Evolutionary conservation across 2,329 filamentous ascomycete species (phyloP).

Genomic region (Leptodontidium sp.): DNA sequence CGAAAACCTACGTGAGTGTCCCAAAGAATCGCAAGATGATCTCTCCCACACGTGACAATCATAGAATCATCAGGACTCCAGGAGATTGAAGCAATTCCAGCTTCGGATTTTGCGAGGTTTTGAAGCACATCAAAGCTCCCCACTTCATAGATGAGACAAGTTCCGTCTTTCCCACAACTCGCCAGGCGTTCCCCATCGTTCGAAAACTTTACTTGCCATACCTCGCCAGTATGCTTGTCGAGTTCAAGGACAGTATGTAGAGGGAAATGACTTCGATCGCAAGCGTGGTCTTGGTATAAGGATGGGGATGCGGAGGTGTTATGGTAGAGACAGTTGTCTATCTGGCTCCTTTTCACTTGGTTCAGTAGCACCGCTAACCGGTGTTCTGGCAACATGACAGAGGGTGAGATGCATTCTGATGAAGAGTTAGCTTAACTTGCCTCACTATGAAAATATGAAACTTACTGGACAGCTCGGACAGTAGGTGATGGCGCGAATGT

Average conservation of each 20-base stretch:
- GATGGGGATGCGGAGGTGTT: conserved; percentile 82
- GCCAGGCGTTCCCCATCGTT: conserved; percentile 85
- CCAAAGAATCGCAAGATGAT: conserved; percentile 79
- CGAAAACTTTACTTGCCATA: conserved; percentile 93
- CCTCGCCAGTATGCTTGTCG: conserved; percentile 77
- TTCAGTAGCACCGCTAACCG: conserved; percentile 82
- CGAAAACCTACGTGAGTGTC: conserved; percentile 65
- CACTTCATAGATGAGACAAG: conserved; percentile 85
- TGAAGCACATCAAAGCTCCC: conserved; percentile 71
- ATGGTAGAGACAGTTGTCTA: conserved; percentile 86
- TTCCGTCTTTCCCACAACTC: conserved; percentile 78
- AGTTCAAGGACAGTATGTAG: conserved; percentile 75
- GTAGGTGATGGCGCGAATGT: conserved; percentile 74
- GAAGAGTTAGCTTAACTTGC: conserved; percentile 36
- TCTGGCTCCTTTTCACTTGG: conserved; percentile 84
- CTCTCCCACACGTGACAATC: conserved; percentile 83
- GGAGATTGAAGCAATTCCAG: conserved; percentile 78
- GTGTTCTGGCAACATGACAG: conserved; percentile 95
- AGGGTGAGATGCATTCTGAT: conserved; percentile 87
- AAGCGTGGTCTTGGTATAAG: conserved; percentile 87
- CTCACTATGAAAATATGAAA: conserved; percentile 27
- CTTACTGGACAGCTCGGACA: conserved; percentile 86
- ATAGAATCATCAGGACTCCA: conserved; percentile 94
- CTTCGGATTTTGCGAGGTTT: conserved; percentile 69
- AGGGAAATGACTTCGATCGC: conserved; percentile 82